Percentiles rank a stretch among this genome's conserved stretches.
Evolutionary conservation across 768 basidiomycete genomes (phyloP).

Genomic region (Sporobolomyces pararoseus): DNA sequence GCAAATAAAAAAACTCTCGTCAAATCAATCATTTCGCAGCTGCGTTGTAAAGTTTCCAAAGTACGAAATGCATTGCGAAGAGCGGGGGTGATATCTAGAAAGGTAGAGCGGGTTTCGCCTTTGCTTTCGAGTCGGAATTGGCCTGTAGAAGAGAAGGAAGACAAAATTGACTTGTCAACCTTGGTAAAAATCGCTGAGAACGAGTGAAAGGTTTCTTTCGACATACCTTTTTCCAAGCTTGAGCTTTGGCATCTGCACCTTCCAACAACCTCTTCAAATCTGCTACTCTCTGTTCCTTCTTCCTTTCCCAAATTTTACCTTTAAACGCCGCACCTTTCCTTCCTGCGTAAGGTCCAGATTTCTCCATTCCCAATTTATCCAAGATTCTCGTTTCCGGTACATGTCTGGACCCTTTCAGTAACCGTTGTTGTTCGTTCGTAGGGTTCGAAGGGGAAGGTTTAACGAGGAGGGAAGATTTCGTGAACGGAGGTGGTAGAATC

Average conservation of each 20-base stretch:
- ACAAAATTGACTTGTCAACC: too few species aligned
- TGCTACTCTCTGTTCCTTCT: slow-evolving; percentile 20
- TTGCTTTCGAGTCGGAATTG: slow-evolving; percentile 12
- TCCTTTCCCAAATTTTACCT: slow-evolving; percentile 41
- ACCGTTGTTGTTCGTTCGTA: slow-evolving; percentile 6
- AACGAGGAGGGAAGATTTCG: not conserved
- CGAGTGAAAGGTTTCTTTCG: not conserved
- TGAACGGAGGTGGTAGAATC: slow-evolving; percentile 26
- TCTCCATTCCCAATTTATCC: slow-evolving; percentile 25
- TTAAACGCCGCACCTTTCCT: slow-evolving; percentile 42
- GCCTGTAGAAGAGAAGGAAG: slow-evolving; percentile 2
- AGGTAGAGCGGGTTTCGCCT: slow-evolving; percentile 31
- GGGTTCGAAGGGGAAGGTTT: slow-evolving; percentile 5
- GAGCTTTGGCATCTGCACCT: slow-evolving; percentile 17
- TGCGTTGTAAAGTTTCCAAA: too few species aligned
- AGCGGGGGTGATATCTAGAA: slow-evolving; percentile 16
- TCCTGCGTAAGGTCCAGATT: slow-evolving; percentile 38
- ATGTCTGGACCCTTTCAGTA: slow-evolving; percentile 13
- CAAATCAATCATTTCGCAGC: too few species aligned
- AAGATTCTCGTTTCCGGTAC: slow-evolving; percentile 27
- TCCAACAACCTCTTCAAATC: slow-evolving; percentile 24
- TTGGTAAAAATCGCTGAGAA: not conserved
- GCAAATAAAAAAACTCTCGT: too few species aligned
- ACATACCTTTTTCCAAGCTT: slow-evolving; percentile 37
- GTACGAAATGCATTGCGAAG: not conserved